Percentiles rank a stretch among this genome's conserved stretches.
Conservation (phyloP, 352 stramenopile genomes). For the Phytophthora idaei region DNA sequence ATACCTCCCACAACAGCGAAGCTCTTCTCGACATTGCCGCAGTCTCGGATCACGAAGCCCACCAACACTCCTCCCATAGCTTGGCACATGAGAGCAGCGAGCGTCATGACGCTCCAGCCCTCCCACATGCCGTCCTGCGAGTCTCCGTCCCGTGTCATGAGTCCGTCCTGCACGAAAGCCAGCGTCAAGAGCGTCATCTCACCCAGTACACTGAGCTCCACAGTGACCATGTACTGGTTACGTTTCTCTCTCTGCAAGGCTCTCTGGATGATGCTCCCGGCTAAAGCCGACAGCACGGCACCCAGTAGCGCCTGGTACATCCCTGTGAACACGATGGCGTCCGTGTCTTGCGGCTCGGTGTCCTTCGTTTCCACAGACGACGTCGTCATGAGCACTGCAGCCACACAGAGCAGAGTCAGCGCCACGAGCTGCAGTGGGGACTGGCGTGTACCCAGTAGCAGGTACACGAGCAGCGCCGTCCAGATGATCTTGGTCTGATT, state of each 20-base stretch:
- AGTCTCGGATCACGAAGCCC: slow-evolving; percentile 87
- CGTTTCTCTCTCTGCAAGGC: slow-evolving; percentile 72
- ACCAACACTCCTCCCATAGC: slow-evolving; percentile 74
- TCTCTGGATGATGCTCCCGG: slow-evolving; percentile 78
- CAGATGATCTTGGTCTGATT: slow-evolving; percentile 92
- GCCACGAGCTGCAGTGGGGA: slow-evolving; percentile 72
- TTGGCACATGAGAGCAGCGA: slow-evolving; percentile 75
- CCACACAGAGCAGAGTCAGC: slow-evolving; percentile 68
- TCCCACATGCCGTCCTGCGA: slow-evolving; percentile 56
- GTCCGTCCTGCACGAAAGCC: slow-evolving; percentile 39
- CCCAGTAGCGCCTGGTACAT: slow-evolving; percentile 77
- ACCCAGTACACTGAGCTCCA: slow-evolving; percentile 77
- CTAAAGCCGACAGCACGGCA: slow-evolving; percentile 73
- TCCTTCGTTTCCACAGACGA: slow-evolving; percentile 21
- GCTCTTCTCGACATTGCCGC: slow-evolving; percentile 85
- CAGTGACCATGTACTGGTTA: slow-evolving; percentile 82
- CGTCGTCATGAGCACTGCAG: slow-evolving; percentile 80
- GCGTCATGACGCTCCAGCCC: slow-evolving; percentile 71
- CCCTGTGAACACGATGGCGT: slow-evolving; percentile 60
- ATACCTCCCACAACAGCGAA: slow-evolving; percentile 85
- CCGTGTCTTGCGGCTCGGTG: slow-evolving; percentile 1
- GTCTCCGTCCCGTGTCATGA: slow-evolving; percentile 26
- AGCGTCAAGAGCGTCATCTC: slow-evolving; percentile 64
- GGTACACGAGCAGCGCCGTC: slow-evolving; percentile 82
- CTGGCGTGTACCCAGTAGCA: slow-evolving; percentile 75